Percentiles rank a stretch among this genome's conserved stretches.
Conservation (phyloP, 2,329 filamentous ascomycete species). For the Fusarium albosuccineum region DNA sequence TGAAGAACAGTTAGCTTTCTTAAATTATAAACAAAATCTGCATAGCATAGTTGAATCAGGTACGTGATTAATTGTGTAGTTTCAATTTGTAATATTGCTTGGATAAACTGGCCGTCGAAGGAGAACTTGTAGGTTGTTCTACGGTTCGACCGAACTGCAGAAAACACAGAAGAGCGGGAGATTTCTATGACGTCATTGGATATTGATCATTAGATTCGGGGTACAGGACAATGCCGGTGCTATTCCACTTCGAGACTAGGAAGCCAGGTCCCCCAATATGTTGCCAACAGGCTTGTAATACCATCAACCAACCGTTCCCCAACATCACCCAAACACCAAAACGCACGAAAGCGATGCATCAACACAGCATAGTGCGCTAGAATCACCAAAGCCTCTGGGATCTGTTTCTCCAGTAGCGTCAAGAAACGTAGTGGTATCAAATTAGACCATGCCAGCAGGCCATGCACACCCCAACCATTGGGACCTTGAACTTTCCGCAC, state of each 20-base stretch:
- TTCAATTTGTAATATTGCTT: no score
- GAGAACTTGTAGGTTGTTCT: no score
- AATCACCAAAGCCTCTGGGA: conserved; percentile 27
- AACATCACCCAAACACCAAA: conserved; percentile 13
- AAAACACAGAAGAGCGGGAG: no score
- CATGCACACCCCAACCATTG: conserved; percentile 9
- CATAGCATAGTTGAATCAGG: no score
- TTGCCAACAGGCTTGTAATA: not conserved
- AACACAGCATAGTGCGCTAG: conserved; percentile 16
- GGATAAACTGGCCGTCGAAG: no score
- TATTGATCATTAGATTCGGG: no score
- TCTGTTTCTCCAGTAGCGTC: conserved; percentile 12
- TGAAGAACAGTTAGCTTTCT: no score
- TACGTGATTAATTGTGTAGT: no score
- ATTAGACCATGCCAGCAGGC: conserved; percentile 12
- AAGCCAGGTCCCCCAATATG: conserved; percentile 19
- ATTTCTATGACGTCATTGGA: no score
- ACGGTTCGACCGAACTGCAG: no score
- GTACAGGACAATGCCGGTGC: no score
- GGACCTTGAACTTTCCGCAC: not conserved
- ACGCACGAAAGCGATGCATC: conserved; percentile 5
- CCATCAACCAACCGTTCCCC: conserved; percentile 13
- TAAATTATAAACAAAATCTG: no score
- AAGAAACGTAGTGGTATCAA: conserved; percentile 11
- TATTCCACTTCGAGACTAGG: not conserved